These are phyloP conservation scores for Boletus rubropictus DNA, from an alignment of 768 basidiomycete species.

Conservation along the genomic window DNA sequence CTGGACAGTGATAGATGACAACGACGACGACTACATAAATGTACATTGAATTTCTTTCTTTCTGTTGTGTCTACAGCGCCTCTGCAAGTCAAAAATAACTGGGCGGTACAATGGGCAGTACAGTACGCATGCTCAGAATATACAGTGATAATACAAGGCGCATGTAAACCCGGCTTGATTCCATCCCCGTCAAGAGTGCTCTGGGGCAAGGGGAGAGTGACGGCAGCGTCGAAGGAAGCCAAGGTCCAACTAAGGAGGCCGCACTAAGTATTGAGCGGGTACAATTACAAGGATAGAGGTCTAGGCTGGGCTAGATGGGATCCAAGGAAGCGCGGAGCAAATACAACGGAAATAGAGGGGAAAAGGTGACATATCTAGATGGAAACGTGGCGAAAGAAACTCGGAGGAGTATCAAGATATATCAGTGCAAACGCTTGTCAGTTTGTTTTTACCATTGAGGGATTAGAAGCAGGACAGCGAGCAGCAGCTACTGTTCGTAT, in stretches of 20 bases:
- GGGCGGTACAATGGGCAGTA: slow-evolving; percentile 10
- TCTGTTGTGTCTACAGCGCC: neutral
- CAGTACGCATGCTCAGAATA: slow-evolving; percentile 7
- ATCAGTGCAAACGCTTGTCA: slow-evolving; percentile 16
- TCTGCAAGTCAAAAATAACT: neutral
- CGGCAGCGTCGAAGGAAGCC: neutral
- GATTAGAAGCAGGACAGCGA: neutral
- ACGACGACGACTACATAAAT: neutral
- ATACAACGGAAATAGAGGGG: neutral
- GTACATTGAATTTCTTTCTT: neutral
- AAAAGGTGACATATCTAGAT: slow-evolving; percentile 31
- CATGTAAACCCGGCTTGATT: slow-evolving; percentile 6
- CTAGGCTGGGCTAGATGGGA: slow-evolving; percentile 31
- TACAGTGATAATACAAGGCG: slow-evolving; percentile 29
- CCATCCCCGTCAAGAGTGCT: neutral
- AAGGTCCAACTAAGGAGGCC: neutral
- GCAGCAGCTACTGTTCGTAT: slow-evolving; percentile 37
- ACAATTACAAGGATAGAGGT: slow-evolving; percentile 25
- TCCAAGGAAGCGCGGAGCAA: slow-evolving; percentile 10
- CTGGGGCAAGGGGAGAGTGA: neutral
- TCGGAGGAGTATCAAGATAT: slow-evolving; percentile 17
- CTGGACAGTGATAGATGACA: neutral
- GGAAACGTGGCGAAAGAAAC: slow-evolving; percentile 10
- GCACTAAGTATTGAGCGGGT: slow-evolving; percentile 21
- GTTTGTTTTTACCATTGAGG: slow-evolving; percentile 11